Percentiles rank a stretch among this genome's conserved stretches.
Conservation (phyloP, 306 rosid species). For the Pueraria montana region DNA sequence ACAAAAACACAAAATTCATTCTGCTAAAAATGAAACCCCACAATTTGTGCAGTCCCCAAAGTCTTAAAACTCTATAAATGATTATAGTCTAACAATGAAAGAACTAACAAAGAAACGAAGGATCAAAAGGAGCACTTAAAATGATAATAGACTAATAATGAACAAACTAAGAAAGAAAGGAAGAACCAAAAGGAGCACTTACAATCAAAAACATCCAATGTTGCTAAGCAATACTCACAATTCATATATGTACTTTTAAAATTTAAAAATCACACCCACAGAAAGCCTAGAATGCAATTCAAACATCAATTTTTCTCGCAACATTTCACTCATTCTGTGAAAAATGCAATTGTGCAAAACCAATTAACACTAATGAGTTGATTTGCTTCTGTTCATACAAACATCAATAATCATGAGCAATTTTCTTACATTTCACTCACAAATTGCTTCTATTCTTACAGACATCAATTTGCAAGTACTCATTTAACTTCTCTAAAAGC, state of each 20-base stretch:
- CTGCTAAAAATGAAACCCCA: not conserved
- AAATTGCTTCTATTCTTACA: not conserved
- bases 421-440: not conserved
- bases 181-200: conserved; percentile 1
- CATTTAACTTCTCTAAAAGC: not conserved
- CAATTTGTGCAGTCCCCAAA: not conserved
- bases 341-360: not conserved
- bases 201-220: conserved; percentile 1
- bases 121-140: not conserved
- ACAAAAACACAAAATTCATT: not conserved
- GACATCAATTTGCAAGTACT: not conserved
- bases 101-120: conserved; percentile 6
- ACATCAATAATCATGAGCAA: not conserved
- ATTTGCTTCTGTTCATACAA: not conserved
- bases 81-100: not conserved
- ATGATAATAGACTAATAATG: not conserved
- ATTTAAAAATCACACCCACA: not conserved
- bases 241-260: not conserved
- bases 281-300: not conserved
- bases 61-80: no score
- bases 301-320: conserved; percentile 3
- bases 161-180: conserved; percentile 1
- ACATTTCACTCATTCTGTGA: not conserved
- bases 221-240: not conserved
- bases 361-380: not conserved